phyloP scores from a whole-genome alignment of 345 rosid species.

The Draba incana region DNA sequence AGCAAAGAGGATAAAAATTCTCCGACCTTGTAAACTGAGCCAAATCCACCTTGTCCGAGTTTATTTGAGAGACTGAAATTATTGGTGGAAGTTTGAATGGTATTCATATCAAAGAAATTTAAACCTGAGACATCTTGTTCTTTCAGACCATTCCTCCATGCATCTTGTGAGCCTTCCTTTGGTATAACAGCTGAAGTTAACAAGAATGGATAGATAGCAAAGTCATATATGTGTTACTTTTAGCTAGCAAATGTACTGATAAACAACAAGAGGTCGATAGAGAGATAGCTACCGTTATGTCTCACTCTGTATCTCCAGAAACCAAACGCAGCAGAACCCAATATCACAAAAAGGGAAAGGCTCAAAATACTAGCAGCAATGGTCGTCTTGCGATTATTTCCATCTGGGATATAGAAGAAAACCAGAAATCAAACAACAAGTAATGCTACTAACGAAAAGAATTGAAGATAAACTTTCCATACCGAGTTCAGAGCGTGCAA shows the following conservation, averaged over 20 bases:
- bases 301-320: conserved; percentile 8
- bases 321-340: conserved; percentile 14
- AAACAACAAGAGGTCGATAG: too few species aligned
- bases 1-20: neutral
- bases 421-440: neutral
- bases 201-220: neutral
- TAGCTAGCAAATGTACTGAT: too few species aligned
- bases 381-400: conserved; percentile 4
- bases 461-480: neutral
- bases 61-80: conserved; percentile 26
- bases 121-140: conserved; percentile 11
- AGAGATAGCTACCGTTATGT: conserved; percentile 11
- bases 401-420: conserved; percentile 18
- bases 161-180: conserved; percentile 1
- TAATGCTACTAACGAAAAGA: neutral
- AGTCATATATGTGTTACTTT: neutral
- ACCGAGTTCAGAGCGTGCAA: conserved; percentile 28
- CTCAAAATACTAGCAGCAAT: conserved; percentile 11
- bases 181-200: neutral
- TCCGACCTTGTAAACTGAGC: conserved; percentile 29
- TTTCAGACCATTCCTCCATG: conserved; percentile 3
- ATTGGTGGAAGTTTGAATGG: conserved; percentile 17
- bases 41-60: conserved; percentile 38
- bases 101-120: conserved; percentile 12
- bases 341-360: conserved; percentile 18